Evolutionary conservation across 371 early-diverging fungal genomes (phyloP).

Genomic region (Mortierella sp.): DNA sequence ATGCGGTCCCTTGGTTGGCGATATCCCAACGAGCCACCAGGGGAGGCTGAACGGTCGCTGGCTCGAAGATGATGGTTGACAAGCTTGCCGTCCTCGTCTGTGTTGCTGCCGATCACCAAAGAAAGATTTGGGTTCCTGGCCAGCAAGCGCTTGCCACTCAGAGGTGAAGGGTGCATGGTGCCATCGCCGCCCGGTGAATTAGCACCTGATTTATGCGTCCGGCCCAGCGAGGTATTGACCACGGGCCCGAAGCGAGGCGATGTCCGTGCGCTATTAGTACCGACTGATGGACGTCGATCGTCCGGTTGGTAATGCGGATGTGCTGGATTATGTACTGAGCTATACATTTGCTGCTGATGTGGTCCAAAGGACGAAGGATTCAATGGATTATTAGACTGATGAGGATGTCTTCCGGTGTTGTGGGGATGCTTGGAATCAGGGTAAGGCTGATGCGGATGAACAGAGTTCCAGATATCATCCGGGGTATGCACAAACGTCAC

Average conservation of each 20-base stretch:
- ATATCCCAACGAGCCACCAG: conserved; percentile 32
- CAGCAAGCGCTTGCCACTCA: conserved; percentile 33
- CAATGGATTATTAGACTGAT: conserved; percentile 10
- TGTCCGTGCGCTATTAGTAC: conserved; percentile 39
- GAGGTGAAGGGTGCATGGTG: conserved; percentile 33
- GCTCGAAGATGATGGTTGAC: conserved; percentile 38
- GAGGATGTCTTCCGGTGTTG: conserved; percentile 30
- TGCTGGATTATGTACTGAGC: conserved; percentile 30
- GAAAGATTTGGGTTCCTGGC: conserved; percentile 43
- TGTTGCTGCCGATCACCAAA: conserved; percentile 46
- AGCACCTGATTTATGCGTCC: conserved; percentile 33
- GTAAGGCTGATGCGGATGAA: conserved; percentile 46
- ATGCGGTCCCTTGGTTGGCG: conserved; percentile 22
- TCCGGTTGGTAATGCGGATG: conserved; percentile 49
- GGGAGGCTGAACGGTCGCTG: conserved; percentile 39
- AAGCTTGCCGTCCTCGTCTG: conserved; percentile 49
- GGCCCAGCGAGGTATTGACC: conserved; percentile 28
- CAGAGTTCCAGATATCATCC: conserved; percentile 44
- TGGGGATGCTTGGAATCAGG: conserved; percentile 53
- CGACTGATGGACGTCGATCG: conserved; percentile 36
- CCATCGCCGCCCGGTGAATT: conserved; percentile 35
- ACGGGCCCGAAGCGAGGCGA: conserved; percentile 49
- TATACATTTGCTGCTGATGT: conserved; percentile 33
- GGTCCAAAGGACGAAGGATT: conserved; percentile 36
- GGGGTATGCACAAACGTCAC: conserved; percentile 32